Conservation (phyloP, 2,329 filamentous ascomycete species). For the Cordyceps farinosa region DNA sequence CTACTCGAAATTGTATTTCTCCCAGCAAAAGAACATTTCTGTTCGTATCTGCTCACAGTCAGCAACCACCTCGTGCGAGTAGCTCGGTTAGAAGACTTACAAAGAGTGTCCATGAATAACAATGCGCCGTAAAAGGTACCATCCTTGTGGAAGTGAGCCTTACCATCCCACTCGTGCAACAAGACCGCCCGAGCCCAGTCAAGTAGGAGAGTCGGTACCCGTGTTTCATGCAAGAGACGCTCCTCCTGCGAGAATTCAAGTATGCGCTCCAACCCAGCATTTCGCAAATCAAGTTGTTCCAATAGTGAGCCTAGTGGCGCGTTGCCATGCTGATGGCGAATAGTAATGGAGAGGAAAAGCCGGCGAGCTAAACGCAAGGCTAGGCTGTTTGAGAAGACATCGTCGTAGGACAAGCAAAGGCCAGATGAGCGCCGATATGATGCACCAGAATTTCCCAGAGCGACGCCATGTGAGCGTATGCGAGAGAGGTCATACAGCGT, state of each 20-base stretch:
- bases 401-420: constrained; percentile 59
- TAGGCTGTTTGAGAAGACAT: constrained; percentile 59
- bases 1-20: constrained; percentile 68
- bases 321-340: constrained; percentile 49
- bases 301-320: constrained; percentile 48
- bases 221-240: constrained; percentile 53
- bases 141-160: constrained; percentile 64
- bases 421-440: constrained; percentile 44
- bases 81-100: constrained; percentile 45
- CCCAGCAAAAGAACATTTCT: constrained; percentile 61
- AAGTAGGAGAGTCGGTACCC: constrained; percentile 54
- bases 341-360: constrained; percentile 54
- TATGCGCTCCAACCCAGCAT: constrained; percentile 40
- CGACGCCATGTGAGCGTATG: constrained; percentile 52
- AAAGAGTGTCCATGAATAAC: constrained; percentile 67
- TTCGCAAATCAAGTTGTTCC: constrained; percentile 51
- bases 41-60: constrained; percentile 50
- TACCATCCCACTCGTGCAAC: constrained; percentile 76
- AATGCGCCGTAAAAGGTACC: constrained; percentile 74
- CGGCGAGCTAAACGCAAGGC: constrained; percentile 56
- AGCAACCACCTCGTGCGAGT: constrained; percentile 14
- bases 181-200: constrained; percentile 75
- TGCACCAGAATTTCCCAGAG: constrained; percentile 44
- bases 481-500: constrained; percentile 58
- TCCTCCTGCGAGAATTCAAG: constrained; percentile 50